phyloP scores from a whole-genome alignment of 1,284 basidiomycete species.

The Ceratobasidium sp. region DNA sequence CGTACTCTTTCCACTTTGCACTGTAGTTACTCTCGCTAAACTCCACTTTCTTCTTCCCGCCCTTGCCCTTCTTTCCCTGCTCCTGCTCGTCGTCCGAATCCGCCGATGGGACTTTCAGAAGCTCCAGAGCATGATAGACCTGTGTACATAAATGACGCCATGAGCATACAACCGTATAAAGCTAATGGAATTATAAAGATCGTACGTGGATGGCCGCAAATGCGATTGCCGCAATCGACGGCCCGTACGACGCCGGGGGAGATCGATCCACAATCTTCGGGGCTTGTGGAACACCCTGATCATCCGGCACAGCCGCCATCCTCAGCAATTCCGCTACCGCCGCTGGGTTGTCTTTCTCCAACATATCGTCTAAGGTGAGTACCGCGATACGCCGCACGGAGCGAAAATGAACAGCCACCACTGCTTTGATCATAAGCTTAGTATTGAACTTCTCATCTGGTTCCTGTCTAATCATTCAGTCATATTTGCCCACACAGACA shows the following conservation, averaged over 20 bases:
- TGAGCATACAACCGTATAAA: not conserved
- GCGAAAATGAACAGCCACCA: not conserved
- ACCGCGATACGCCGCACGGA: not conserved
- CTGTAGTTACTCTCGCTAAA: not conserved
- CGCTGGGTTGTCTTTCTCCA: not conserved
- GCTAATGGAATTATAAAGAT: not conserved
- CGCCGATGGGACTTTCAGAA: not conserved
- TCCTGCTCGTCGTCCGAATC: not conserved
- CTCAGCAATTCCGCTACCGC: not conserved
- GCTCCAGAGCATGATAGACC: conserved; percentile 9
- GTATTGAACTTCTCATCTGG: conserved; percentile 1
- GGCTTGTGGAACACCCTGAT: not conserved
- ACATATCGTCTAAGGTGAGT: not conserved
- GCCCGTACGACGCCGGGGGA: not conserved
- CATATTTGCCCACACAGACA: not conserved
- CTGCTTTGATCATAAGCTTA: not conserved
- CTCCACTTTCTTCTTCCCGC: not conserved
- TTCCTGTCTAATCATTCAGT: not conserved
- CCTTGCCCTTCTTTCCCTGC: not conserved
- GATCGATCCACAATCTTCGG: not conserved
- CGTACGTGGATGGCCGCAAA: not conserved
- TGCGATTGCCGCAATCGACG: conserved; percentile 6
- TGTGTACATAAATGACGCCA: not conserved
- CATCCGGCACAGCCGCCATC: not conserved
- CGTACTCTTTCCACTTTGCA: not conserved